phyloP scores from a whole-genome alignment of 2,329 filamentous ascomycete genomes.

The Chrysosporium queenslandicum region DNA sequence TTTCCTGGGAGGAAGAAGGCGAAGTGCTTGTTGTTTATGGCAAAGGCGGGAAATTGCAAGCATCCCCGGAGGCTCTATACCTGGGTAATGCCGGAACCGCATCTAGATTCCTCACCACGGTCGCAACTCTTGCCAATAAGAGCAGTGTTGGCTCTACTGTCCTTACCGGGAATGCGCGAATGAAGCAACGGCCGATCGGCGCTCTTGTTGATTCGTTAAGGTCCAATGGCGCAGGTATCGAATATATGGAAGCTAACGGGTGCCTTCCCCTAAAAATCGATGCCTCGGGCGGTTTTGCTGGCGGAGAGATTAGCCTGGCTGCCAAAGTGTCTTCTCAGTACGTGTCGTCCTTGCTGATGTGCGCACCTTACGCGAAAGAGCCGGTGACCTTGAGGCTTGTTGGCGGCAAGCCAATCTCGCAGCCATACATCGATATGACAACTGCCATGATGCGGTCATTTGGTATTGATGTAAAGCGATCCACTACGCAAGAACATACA shows the following conservation, averaged over 20 bases:
- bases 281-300: conserved; percentile 71
- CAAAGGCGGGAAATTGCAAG: conserved; percentile 74
- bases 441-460: conserved; percentile 95
- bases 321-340: conserved; percentile 98
- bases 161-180: conserved; percentile 85
- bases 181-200: conserved; percentile 92
- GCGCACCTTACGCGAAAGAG: conserved; percentile 89
- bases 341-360: conserved; percentile 93
- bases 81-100: conserved; percentile 95
- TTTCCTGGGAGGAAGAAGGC: conserved; percentile 91
- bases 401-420: conserved; percentile 94
- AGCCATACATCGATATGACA: conserved; percentile 98
- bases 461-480: conserved; percentile 69
- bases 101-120: conserved; percentile 86
- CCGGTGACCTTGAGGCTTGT: conserved; percentile 82
- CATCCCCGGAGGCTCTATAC: conserved; percentile 69
- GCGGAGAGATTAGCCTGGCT: conserved; percentile 80
- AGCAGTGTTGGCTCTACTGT: conserved; percentile 56
- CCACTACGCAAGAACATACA: conserved; percentile 69
- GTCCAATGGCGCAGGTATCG: conserved; percentile 74
- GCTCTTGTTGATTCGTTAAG: conserved; percentile 83
- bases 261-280: conserved; percentile 76
- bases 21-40: conserved; percentile 80
- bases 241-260: conserved; percentile 72
- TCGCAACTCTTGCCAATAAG: conserved; percentile 70